A percentile compares a stretch with the other conserved stretches of the same genome.
Conservation (phyloP, 371 early-diverging fungal species). For the Funneliformis caledonium region DNA sequence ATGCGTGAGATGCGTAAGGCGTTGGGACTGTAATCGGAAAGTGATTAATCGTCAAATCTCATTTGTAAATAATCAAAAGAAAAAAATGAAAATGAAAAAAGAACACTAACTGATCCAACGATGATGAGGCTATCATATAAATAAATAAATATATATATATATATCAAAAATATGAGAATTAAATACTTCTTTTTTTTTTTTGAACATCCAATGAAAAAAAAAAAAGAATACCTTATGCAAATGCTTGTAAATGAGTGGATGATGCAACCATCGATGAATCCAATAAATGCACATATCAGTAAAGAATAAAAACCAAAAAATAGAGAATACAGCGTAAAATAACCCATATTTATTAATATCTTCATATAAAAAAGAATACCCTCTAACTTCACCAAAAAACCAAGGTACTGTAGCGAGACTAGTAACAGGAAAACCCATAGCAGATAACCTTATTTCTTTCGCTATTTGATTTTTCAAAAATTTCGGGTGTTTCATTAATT, state of each 20-base stretch:
- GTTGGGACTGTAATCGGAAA: conserved; percentile 87
- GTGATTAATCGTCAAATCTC: conserved; percentile 53
- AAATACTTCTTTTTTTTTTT: too few species aligned
- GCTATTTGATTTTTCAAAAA: conserved; percentile 87
- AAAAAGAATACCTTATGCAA: conserved; percentile 76
- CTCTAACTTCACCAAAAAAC: conserved; percentile 87
- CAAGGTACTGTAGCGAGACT: conserved; percentile 86
- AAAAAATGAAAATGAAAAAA: not conserved
- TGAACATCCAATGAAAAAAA: too few species aligned
- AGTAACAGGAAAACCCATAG: conserved; percentile 80
- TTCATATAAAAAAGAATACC: conserved; percentile 82
- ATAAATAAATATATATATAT: not conserved
- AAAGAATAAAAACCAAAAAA: conserved; percentile 81
- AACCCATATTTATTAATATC: conserved; percentile 69
- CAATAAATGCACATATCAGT: conserved; percentile 95
- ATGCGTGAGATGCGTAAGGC: conserved; percentile 96
- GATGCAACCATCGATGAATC: conserved; percentile 91
- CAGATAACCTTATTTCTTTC: conserved; percentile 81
- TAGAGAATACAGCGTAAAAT: conserved; percentile 67
- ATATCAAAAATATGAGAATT: not conserved
- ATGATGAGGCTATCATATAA: conserved; percentile 53
- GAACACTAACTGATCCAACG: conserved; percentile 55
- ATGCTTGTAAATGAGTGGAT: conserved; percentile 82
- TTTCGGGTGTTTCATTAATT: conserved; percentile 89
- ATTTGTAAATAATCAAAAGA: not conserved